Base-by-base conservation (phyloP, 2,329 filamentous ascomycete species). In the Calonectria fujianensis region DNA sequence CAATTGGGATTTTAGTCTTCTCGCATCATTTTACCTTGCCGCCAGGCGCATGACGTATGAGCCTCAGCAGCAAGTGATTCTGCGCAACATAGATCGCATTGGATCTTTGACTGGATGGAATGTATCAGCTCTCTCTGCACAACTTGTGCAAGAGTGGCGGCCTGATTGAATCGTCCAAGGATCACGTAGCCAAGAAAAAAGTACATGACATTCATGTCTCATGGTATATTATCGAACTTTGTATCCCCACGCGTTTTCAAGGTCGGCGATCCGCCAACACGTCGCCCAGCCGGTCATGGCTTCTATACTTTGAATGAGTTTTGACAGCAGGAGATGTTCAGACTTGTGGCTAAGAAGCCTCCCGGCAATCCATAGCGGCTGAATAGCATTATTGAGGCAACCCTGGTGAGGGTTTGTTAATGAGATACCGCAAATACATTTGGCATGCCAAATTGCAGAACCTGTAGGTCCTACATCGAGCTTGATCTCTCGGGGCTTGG, bases 291-390 rank as follows among this genome's bases (percentile, higher is more conserved):
- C 89, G 0, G 88, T 91, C 74, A 86, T 84, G 7, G 84, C 81
- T 76, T 91, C 89, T 70, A 91, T 91, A 52, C 84, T 86, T 20
- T 85, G 85, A 52, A 91, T 88, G 5, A 89, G 82, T 69, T 85
- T 85, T 20, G 86, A 82, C 11, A 89, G 74, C 14, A 84, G 76
- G 16, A 82, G 74, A 52, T 87, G 87, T 74, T 89, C 86, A 6
- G 84, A 83, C 37, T 82, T 84, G 81, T 92, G 90, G 69, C 87
- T 91, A 52, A 92, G 85, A 0, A 91, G 81, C 45, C 87, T 85
- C 0, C 89, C 90, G 0, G 90, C 90, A 16, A 92, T 85, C 87
- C 89, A 91, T 0, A 91, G 83, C 1, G 90, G 90, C 75, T 91
- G 90, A 6, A 91, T 89, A 4, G 89, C 89, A 77, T 92, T 91